Percentiles rank a stretch among this genome's conserved stretches.
Conservation (phyloP, 345 rosid species). For the Hibiscus syriacus region DNA sequence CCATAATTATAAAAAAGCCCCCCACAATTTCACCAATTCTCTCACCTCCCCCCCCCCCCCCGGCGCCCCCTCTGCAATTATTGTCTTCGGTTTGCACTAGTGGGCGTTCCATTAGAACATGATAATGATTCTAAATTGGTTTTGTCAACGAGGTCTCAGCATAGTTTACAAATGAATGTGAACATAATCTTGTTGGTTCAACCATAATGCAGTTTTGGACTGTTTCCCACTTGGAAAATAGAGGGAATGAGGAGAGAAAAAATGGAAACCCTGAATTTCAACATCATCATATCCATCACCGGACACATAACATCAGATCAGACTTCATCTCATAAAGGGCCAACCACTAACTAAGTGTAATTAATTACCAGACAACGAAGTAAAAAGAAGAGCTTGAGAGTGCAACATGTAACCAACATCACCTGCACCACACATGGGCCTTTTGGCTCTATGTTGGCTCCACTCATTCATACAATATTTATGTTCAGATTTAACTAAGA, state of each 20-base stretch:
- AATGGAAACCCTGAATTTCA: not conserved
- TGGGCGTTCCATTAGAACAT: not conserved
- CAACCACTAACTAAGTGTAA: conserved; percentile 15
- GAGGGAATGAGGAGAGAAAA: not conserved
- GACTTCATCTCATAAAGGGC: conserved; percentile 6
- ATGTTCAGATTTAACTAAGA: too few species aligned
- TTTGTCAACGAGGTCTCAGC: too few species aligned
- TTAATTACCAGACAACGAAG: not conserved
- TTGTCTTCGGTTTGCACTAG: too few species aligned
- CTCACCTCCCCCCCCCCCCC: too few species aligned
- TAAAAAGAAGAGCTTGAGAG: not conserved
- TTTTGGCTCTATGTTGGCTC: not conserved
- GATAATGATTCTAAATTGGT: not conserved
- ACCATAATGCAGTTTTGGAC: too few species aligned
- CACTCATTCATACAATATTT: too few species aligned
- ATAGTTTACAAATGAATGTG: not conserved
- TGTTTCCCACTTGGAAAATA: not conserved
- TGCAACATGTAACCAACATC: not conserved
- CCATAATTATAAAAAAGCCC: not conserved
- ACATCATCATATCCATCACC: not conserved
- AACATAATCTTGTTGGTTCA: not conserved
- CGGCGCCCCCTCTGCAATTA: too few species aligned
- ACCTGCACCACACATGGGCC: not conserved
- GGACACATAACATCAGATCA: not conserved
- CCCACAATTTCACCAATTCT: not conserved